Base-by-base conservation (phyloP, 1,284 basidiomycete species). In the Phellopilus nigrolimitatus region DNA sequence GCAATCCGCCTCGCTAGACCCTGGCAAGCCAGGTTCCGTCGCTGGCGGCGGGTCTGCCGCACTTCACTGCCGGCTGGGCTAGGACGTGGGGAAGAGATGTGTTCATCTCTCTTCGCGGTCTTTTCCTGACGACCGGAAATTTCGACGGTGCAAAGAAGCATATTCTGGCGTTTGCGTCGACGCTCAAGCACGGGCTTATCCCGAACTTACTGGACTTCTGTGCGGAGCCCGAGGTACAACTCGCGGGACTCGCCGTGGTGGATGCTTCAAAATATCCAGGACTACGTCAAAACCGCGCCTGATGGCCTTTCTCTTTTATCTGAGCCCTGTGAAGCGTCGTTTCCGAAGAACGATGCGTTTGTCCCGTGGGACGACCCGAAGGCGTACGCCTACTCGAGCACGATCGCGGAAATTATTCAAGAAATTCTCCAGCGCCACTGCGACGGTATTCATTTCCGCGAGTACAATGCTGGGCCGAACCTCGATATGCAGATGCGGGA, bases 221-320 rank as follows among this genome's bases (percentile, higher is more conserved):
- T 87, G 15, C 80, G 85, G 40, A 91, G 72, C 54, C 92, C 92
- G 9, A 75, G 91, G 79, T 95, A 94, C 65, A 95, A 95, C 63
- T 95, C 90, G 7, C 84, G 92, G 40, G 91, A 94, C 63, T 89
- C 88, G 4, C 91, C 92, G 24, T 97, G 94, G 95, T 99, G 94
- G 91, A 97, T 98, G 88, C 68, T 97, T 52, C 95, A 99, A 66
- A 97, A 91, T 63, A 95, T 98, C 52, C 95, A 98, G 64, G 94
- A 98, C 68, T 98, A 97, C 66, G 84, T 82, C 34, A 74, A 73
- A 53, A 86, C 80, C 69, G 91, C 89, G 1, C 92, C 95, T 0
- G 85, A 92, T 57, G 95, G 97, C 2, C 66, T 89, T 30, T 71
- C 82, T 0, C 79, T 99, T 51, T 78, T 99, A 36, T 74, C 80